Evolutionary conservation across 2,329 filamentous ascomycete species (phyloP), one percentile per base, ranked within the genome.

Genomic region (Paecilomyces fulvus): DNA sequence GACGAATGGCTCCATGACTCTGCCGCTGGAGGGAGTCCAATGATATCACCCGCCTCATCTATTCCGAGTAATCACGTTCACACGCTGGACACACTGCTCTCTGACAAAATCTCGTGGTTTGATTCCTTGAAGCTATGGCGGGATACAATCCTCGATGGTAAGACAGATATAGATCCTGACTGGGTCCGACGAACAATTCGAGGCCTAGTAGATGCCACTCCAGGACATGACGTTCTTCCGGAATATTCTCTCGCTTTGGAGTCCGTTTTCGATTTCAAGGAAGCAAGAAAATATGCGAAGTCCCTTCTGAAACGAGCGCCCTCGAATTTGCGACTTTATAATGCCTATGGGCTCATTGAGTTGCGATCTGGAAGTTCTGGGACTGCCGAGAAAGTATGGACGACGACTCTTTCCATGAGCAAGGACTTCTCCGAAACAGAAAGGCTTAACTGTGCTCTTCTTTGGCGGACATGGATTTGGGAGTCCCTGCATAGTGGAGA

Each of bases 261-360:
- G 63, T 81, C 80, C 52, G 66, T 71, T 0, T 80, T 82, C 56
- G 80, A 85, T 49, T 75, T 80, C 0, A 65, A 70, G 0, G 76
- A 73, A 1, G 82, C 84, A 25, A 86, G 83, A 61, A 95, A 90
- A 66, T 77, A 80, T 6, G 89, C 90, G 0, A 95, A 90, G 64
- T 72, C 73, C 6, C 75, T 95, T 0, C 72, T 96, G n/a, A 92
- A 88, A 66, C 79, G 79, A 51, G 81, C 83, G 55, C 77, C 85
- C 0, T 77, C 82, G 0, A 87, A 84, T 62, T 69, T 89, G 2
- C 75, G 78, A 12, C 75, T 96, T 0, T 96, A 95, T 71, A 88
- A 90, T 62, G 83, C 85, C 0, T 95, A 92, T 65, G 89, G 87
- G 0, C 73, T 90, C 12, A 83, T 90, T 3, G 89, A 95, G 70